Conservation (phyloP, 2,329 filamentous ascomycete genomes). For the Xylaria sp. region DNA sequence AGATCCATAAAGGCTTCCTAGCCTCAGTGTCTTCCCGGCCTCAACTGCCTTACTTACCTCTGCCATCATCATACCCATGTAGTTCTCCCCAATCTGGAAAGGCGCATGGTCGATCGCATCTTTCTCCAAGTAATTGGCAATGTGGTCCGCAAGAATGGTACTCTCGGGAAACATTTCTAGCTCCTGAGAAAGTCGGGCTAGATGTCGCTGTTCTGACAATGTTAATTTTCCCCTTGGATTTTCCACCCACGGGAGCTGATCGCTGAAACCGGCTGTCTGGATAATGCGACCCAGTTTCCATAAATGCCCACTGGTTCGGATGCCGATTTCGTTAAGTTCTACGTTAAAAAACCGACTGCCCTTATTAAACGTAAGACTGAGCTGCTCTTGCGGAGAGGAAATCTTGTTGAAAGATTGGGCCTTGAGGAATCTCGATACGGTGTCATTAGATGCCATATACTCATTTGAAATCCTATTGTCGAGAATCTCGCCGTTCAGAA, state of each 20-base stretch:
- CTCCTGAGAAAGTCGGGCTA: neutral
- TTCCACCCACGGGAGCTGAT: neutral
- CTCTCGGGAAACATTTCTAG: neutral
- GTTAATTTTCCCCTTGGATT: neutral
- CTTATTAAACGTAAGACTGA: slow-evolving; percentile 3
- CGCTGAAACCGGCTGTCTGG: neutral
- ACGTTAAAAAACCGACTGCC: slow-evolving; percentile 7
- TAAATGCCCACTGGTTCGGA: slow-evolving; percentile 2
- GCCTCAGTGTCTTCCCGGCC: slow-evolving; percentile 4
- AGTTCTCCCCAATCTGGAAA: slow-evolving; percentile 20
- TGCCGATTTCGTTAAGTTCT: neutral
- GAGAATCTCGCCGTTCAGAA: slow-evolving; percentile 32
- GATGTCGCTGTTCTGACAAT: neutral
- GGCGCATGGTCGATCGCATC: neutral
- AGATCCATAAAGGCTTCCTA: slow-evolving; percentile 1
- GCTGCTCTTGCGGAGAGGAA: neutral
- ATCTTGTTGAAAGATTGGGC: neutral
- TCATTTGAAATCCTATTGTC: slow-evolving; percentile 2
- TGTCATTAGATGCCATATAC: neutral
- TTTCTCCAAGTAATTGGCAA: neutral
- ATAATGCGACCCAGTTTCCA: slow-evolving; percentile 15
- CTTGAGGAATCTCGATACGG: neutral
- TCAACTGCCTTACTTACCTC: slow-evolving; percentile 9
- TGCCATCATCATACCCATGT: slow-evolving; percentile 25
- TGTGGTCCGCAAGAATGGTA: neutral